Conservation (phyloP, 2,329 filamentous ascomycete species). For the Botrytis aclada region DNA sequence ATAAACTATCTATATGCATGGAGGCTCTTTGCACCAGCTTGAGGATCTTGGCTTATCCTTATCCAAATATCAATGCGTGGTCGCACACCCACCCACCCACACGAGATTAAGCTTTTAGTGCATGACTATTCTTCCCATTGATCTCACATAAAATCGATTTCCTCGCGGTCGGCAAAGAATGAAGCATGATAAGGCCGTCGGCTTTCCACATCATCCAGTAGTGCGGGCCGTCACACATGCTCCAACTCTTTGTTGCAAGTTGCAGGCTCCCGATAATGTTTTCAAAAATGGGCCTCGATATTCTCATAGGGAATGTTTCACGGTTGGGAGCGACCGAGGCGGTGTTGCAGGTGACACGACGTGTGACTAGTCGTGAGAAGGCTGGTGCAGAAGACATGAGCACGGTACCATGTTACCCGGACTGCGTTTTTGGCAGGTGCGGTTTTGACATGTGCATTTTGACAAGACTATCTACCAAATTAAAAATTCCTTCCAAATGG, state of each 20-base stretch:
- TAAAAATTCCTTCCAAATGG: neutral
- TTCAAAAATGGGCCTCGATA: neutral
- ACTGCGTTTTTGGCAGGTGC: conserved; percentile 19
- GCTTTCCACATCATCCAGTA: neutral
- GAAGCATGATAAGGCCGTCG: conserved; percentile 1
- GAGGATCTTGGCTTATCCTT: neutral
- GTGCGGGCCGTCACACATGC: conserved; percentile 7
- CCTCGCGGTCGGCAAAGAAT: conserved; percentile 1
- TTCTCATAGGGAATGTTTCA: neutral
- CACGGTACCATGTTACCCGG: conserved; percentile 11
- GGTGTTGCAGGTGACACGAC: neutral
- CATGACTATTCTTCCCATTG: conserved; percentile 2
- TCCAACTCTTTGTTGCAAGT: neutral
- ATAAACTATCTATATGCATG: conserved; percentile 4
- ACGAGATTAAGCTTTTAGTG: conserved; percentile 3
- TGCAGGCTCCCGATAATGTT: neutral
- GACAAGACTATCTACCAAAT: conserved; percentile 8
- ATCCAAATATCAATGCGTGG: neutral
- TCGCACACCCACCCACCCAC: neutral
- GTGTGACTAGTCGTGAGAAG: neutral
- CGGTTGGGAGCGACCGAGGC: neutral
- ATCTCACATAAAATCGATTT: neutral
- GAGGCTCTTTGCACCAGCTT: conserved; percentile 11
- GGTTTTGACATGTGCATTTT: conserved; percentile 19
- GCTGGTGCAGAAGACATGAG: neutral